Percentiles rank a stretch among this genome's conserved stretches.
phyloP scores from a whole-genome alignment of 441 rosid genomes.

The Geranium incanum region DNA sequence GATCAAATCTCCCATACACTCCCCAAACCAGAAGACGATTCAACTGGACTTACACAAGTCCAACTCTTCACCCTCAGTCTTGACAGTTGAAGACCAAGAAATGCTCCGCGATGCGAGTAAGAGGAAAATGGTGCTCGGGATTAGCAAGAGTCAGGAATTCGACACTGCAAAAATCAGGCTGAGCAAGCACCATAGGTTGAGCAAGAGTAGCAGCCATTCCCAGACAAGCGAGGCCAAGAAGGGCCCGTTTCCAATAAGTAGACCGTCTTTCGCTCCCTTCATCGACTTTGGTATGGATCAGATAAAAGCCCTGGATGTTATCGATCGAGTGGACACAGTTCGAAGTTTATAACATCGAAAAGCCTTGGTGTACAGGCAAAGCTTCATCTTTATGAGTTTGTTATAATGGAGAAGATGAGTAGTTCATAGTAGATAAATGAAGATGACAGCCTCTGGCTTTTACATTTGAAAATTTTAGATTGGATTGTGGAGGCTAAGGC shows the following conservation, averaged over 20 bases:
- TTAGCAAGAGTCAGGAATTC: conserved; percentile 55
- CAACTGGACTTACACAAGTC: conserved; percentile 5
- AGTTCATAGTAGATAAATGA: not conserved
- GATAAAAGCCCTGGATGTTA: conserved; percentile 49
- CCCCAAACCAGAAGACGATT: conserved; percentile 17
- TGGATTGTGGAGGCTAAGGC: not conserved
- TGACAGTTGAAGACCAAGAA: conserved; percentile 39
- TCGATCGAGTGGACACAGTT: conserved; percentile 39
- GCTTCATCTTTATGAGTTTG: not conserved
- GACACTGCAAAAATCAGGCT: conserved; percentile 31
- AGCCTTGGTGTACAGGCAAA: not conserved
- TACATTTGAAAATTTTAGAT: not conserved
- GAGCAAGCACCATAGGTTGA: conserved; percentile 42
- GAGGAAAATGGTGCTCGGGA: conserved; percentile 28
- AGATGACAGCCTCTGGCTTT: not conserved
- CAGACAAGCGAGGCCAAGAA: conserved; percentile 32
- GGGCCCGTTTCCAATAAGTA: conserved; percentile 26
- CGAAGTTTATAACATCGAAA: not conserved
- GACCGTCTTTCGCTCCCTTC: conserved; percentile 33
- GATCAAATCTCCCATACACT: conserved; percentile 10
- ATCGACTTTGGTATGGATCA: conserved; percentile 38
- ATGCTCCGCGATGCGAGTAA: conserved; percentile 31
- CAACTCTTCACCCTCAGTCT: conserved; percentile 17
- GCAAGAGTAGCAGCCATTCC: conserved; percentile 42
- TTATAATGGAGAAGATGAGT: too few species aligned